phyloP scores from a whole-genome alignment of 176 grass and related monocot genomes.

The Saccharum officinarum region DNA sequence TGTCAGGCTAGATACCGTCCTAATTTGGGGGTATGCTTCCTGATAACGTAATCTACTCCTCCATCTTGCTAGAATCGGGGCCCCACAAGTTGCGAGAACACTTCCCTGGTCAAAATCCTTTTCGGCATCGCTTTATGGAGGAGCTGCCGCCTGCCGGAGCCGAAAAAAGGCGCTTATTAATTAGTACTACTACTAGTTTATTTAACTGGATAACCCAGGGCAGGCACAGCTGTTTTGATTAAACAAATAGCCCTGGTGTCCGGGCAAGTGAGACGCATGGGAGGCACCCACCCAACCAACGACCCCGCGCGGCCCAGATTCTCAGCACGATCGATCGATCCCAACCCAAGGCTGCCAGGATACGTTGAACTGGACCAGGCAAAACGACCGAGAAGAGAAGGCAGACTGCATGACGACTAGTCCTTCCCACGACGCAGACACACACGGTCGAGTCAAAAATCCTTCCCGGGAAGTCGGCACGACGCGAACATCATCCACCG shows the following conservation, averaged over 20 bases:
- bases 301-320: not conserved
- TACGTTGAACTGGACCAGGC: not conserved
- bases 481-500: not conserved
- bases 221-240: slow-evolving; percentile 21
- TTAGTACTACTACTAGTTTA: not conserved
- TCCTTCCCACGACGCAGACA: not conserved
- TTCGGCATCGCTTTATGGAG: slow-evolving; percentile 30
- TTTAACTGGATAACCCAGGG: not conserved
- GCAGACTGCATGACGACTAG: not conserved
- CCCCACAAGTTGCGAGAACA: not conserved
- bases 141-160: slow-evolving; percentile 36
- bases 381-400: not conserved
- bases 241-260: slow-evolving; percentile 20
- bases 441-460: not conserved
- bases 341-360: not conserved
- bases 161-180: not conserved
- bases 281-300: not conserved
- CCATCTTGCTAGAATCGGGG: not conserved
- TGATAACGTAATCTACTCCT: not conserved
- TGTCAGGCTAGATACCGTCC: slow-evolving; percentile 32
- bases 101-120: slow-evolving; percentile 36
- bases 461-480: not conserved
- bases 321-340: not conserved
- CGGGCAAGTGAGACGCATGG: not conserved
- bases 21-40: not conserved